These are phyloP conservation scores for Mimosa pudica DNA, from an alignment of 306 rosid genomes.

Conservation along the genomic window DNA sequence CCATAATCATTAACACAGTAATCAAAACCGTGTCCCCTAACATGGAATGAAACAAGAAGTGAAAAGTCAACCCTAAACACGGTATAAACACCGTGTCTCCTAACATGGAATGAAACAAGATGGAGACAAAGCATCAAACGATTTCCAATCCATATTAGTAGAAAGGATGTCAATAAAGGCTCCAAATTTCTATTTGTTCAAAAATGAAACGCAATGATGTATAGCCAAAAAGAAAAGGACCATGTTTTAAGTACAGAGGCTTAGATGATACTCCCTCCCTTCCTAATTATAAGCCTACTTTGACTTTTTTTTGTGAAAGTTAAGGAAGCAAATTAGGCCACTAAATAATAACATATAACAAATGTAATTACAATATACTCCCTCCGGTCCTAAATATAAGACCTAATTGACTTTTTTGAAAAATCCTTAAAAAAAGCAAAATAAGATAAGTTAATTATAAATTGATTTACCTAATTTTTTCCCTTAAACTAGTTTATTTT, in stretches of 20 bases:
- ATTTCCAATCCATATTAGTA: background rate
- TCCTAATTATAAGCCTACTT: no score
- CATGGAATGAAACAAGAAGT: background rate
- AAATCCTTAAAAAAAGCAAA: no score
- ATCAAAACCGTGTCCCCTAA: no score
- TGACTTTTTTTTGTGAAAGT: no score
- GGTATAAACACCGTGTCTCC: background rate
- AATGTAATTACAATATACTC: no score
- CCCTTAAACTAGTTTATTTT: no score
- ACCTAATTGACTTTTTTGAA: no score
- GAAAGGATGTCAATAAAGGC: background rate
- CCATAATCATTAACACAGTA: conserved; percentile 8
- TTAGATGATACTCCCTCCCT: background rate
- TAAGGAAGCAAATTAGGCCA: no score
- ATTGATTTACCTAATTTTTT: no score
- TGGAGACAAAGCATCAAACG: background rate
- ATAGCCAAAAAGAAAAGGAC: background rate
- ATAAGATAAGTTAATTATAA: no score
- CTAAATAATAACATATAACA: no score
- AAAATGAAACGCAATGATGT: background rate
- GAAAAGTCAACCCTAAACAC: conserved; percentile 10
- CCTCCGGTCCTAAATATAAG: no score
- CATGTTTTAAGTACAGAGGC: background rate
- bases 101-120: background rate
- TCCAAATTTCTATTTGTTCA: background rate